Percentiles rank a stretch among this genome's conserved stretches.
phyloP scores from a whole-genome alignment of 2,329 filamentous ascomycete genomes.

The Metarhizium brunneum region DNA sequence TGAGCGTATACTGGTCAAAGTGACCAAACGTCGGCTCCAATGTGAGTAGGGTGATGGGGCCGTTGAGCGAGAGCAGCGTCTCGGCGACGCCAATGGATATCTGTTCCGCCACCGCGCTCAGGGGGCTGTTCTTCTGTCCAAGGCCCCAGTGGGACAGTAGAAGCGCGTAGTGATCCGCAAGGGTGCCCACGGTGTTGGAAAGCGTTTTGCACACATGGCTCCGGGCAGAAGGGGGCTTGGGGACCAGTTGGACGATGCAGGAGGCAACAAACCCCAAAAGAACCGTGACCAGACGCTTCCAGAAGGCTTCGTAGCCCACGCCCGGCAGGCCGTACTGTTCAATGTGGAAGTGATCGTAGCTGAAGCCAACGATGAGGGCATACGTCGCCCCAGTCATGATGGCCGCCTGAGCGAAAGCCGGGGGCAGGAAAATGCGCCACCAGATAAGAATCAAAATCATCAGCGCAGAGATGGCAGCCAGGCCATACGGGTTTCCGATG shows the following conservation, averaged over 20 bases:
- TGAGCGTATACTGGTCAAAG: conserved; percentile 20
- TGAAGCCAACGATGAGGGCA: conserved; percentile 34
- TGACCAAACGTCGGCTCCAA: conserved; percentile 19
- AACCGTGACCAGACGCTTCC: conserved; percentile 33
- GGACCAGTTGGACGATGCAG: conserved; percentile 34
- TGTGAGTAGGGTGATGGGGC: conserved; percentile 14
- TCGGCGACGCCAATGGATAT: conserved; percentile 20
- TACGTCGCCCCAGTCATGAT: conserved; percentile 28
- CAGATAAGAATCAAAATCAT: conserved; percentile 25
- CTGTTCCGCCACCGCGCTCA: conserved; percentile 21
- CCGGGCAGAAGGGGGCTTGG: conserved; percentile 34
- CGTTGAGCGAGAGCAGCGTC: not conserved
- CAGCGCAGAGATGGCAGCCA: conserved; percentile 33
- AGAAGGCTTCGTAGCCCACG: conserved; percentile 36
- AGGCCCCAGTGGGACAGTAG: conserved; percentile 28
- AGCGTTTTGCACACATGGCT: conserved; percentile 33
- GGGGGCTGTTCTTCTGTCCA: conserved; percentile 15
- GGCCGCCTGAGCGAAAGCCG: conserved; percentile 16
- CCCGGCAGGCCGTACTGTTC: conserved; percentile 34
- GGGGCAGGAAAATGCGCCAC: conserved; percentile 23
- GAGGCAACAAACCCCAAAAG: conserved; percentile 33
- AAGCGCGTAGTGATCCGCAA: conserved; percentile 37
- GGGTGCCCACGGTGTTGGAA: conserved; percentile 28
- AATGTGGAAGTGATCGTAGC: conserved; percentile 33
- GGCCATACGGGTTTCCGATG: conserved; percentile 37